These are phyloP conservation scores for Tillandsia fasciculata DNA, from an alignment of 176 grass and related monocot species.

Conservation along the genomic window DNA sequence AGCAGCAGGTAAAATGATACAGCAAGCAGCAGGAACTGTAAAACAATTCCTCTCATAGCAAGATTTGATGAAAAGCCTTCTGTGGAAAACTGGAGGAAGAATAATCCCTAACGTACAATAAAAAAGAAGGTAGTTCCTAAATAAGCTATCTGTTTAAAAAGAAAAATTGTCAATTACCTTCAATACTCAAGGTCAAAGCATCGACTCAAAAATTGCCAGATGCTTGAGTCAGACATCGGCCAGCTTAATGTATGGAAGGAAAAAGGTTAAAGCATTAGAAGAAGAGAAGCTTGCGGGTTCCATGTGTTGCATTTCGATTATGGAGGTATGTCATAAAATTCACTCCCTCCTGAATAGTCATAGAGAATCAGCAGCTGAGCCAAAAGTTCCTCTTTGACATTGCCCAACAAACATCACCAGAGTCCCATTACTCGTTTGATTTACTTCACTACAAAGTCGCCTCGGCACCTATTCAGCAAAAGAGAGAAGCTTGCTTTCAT, in stretches of 20 bases:
- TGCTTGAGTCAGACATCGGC: constrained; percentile 30
- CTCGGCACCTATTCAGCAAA: constrained; percentile 64
- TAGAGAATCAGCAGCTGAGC: constrained; percentile 74
- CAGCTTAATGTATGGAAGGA: constrained; percentile 27
- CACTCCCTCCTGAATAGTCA: constrained; percentile 36
- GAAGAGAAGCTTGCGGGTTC: constrained; percentile 7
- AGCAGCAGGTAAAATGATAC: neutral
- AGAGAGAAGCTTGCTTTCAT: constrained; percentile 15
- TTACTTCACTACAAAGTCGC: constrained; percentile 57
- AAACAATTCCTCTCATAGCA: constrained; percentile 9
- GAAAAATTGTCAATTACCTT: constrained; percentile 48
- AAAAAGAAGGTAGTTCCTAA: constrained; percentile 24
- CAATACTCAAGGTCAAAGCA: constrained; percentile 33
- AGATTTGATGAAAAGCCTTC: constrained; percentile 12
- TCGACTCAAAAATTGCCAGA: constrained; percentile 19
- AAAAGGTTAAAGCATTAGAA: constrained; percentile 26
- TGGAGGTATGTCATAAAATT: constrained; percentile 36
- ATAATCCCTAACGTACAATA: constrained; percentile 3
- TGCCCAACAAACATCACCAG: constrained; percentile 62
- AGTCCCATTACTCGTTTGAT: constrained; percentile 57
- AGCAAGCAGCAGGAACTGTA: constrained; percentile 13
- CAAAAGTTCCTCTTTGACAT: constrained; percentile 58
- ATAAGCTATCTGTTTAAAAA: constrained; percentile 14
- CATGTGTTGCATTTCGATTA: constrained; percentile 34
- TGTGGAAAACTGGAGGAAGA: constrained; percentile 3